Evolutionary conservation across 192 early-diverging fungal species (phyloP), one percentile per base, ranked within the genome.

Genomic region (Cladochytrium replicatum): DNA sequence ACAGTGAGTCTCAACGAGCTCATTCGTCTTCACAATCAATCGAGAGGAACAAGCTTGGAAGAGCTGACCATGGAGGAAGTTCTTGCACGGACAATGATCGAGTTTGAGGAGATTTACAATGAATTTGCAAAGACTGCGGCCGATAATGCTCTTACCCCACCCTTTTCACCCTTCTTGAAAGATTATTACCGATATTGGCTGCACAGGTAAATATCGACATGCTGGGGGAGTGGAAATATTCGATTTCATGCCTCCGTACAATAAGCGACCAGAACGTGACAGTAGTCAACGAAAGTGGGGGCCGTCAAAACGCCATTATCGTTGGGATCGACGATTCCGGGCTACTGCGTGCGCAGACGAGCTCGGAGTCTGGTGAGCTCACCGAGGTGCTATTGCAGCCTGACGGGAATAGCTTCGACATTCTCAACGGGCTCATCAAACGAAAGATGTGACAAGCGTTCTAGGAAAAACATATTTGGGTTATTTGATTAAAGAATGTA

Each of bases 351-450:
- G 86, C 86, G 1, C 69, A 78, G 7, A 80, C 69, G 23, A 76
- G 81, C 13, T 50, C 60, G 23, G 28, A 51, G 26, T 29, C 27
- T 13, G 67, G 61, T 6, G 59, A 71, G 15, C 65, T 75, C 23
- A n/a, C n/a, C n/a, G n/a, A n/a, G n/a, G 79, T 80, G 47, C 71
- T 75, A n/a, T 61, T 98, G 29, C 89, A 94, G 64, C 95, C 95
- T 3, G 95, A 93, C 52, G 95, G 95, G 5, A 99, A 96, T 62
- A 84, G 80, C 27, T 99, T 99, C 64, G 95, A 99, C 61, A 95
- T 99, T 89, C 75, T 96, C 58, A 81, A 86, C 46, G 88, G 88
- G 0, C 57, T 99, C 37, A 90, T 99, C 55, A 77, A 70, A 13
- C 57, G 61, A 3, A 94, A 91, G 48, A 45, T 62, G 37, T 80